Conservation (phyloP, 2,329 filamentous ascomycete species). For the Tolypocladium pustulatum region DNA sequence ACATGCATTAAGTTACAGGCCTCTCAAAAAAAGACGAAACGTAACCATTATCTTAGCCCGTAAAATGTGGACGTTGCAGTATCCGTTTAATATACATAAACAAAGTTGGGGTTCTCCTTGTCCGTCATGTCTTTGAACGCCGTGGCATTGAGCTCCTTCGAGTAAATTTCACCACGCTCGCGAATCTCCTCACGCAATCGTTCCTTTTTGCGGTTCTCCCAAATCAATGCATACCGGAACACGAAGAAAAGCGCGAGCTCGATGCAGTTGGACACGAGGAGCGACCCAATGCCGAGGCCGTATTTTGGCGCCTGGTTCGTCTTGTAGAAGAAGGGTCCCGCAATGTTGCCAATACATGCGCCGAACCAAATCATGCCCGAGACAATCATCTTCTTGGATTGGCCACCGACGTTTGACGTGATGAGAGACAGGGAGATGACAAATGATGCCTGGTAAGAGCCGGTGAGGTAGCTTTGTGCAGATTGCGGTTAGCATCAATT, state of each 20-base stretch:
- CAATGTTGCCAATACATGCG: conserved; percentile 50
- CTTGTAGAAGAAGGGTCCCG: conserved; percentile 53
- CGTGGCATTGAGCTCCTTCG: conserved; percentile 23
- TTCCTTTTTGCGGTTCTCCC: conserved; percentile 29
- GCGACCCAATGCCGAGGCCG: conserved; percentile 26
- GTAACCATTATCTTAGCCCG: background rate
- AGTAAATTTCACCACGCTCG: conserved; percentile 11
- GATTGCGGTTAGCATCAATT: background rate
- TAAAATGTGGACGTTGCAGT: background rate
- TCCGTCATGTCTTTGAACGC: conserved; percentile 32
- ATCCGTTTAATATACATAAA: conserved; percentile 23
- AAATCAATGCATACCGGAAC: conserved; percentile 25
- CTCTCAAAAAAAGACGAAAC: too few species aligned
- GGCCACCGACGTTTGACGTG: conserved; percentile 40
- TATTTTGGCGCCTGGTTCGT: conserved; percentile 35
- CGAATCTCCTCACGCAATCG: conserved; percentile 19
- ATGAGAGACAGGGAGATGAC: conserved; percentile 32
- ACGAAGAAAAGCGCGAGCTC: conserved; percentile 27
- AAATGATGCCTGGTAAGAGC: conserved; percentile 28
- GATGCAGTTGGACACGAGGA: conserved; percentile 29
- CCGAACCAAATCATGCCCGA: conserved; percentile 50
- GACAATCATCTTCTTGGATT: conserved; percentile 55
- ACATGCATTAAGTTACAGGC: too few species aligned
- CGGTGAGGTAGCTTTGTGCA: conserved; percentile 18
- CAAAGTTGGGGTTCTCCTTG: conserved; percentile 30